Base-by-base conservation (phyloP, 1,284 basidiomycete genomes). In the Rhodotorula sp. region DNA sequence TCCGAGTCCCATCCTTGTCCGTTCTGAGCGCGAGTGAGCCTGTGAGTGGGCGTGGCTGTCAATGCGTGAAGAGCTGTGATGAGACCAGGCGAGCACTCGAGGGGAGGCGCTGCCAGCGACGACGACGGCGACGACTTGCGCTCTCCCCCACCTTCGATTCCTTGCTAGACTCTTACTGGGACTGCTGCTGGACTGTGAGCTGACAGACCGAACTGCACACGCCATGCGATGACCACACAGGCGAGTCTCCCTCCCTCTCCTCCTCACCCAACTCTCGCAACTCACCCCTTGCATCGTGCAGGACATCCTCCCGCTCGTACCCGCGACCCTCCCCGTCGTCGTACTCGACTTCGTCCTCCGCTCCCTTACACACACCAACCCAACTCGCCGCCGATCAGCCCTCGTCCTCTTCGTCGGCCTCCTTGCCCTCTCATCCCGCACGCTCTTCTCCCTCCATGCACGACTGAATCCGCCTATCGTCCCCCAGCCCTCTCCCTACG, bases 291-390 rank as follows among this genome's bases (percentile, higher is more conserved):
- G 1, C 24, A 11, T 3, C 15, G 5, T 46, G 46, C 68, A 72
- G 71, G 71, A 72, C 60, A 65, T 72, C 30, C 63, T 73, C 18
- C 55, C 50, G 9, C 62, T 55, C 57, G 48, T 71, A 18, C 71
- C 69, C 8, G 15, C 58, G 1, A 31, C 53, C 6, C 50, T 62
- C 31, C 54, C 68, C 10, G 22, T 68, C 40, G 46, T 60, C 46
- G 22, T 67, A 31, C 28, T 73, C 57, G 69, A 73, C 61, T 13
- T 28, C 9, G 13, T 69, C 28, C 66, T 70, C 44, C 4, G 22
- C n/a, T 20, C 61, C 11, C 48, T 73, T 47, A 73, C 68, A 10
- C 66, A 68, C 46, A 50, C 47, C 30, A 53, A 50, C 7, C 59
- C 65, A 7, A 20, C 59, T 26, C 62, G 56, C 9, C 62, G 71